phyloP scores from a whole-genome alignment of 2,329 filamentous ascomycete genomes.

The Ophiostoma australiae region DNA sequence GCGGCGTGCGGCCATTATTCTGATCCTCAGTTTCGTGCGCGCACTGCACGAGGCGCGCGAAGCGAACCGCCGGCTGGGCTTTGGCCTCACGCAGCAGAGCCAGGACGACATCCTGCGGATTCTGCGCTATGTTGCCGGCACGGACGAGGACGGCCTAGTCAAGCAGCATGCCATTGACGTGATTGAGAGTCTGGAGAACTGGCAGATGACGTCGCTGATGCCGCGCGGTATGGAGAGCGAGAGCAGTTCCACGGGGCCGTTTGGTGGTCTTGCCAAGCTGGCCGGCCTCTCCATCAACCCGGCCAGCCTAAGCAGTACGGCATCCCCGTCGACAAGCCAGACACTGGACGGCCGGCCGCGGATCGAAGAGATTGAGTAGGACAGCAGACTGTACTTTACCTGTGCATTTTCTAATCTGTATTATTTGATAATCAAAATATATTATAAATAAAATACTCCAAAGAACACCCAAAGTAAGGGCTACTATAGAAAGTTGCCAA shows the following conservation, averaged over 20 bases:
- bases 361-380: conserved; percentile 28
- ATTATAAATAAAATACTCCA: neutral
- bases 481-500: neutral
- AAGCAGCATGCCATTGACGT: conserved; percentile 61
- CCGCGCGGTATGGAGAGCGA: conserved; percentile 21
- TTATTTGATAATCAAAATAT: neutral
- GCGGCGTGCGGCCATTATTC: conserved; percentile 59
- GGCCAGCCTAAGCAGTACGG: neutral
- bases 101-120: conserved; percentile 58
- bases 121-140: conserved; percentile 57
- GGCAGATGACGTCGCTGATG: conserved; percentile 43
- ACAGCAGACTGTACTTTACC: neutral
- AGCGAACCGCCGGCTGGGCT: conserved; percentile 43
- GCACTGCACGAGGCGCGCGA: conserved; percentile 53
- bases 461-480: no score
- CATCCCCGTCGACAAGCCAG: neutral
- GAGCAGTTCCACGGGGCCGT: neutral
- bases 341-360: conserved; percentile 16
- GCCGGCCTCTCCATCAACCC: conserved; percentile 38
- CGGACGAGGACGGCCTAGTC: conserved; percentile 65
- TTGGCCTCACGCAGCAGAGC: conserved; percentile 52
- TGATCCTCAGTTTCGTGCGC: conserved; percentile 57
- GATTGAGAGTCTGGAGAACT: conserved; percentile 61
- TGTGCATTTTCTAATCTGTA: neutral
- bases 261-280: conserved; percentile 33